phyloP scores from a whole-genome alignment of 306 rosid species.

The Cicer chorassanicum region DNA sequence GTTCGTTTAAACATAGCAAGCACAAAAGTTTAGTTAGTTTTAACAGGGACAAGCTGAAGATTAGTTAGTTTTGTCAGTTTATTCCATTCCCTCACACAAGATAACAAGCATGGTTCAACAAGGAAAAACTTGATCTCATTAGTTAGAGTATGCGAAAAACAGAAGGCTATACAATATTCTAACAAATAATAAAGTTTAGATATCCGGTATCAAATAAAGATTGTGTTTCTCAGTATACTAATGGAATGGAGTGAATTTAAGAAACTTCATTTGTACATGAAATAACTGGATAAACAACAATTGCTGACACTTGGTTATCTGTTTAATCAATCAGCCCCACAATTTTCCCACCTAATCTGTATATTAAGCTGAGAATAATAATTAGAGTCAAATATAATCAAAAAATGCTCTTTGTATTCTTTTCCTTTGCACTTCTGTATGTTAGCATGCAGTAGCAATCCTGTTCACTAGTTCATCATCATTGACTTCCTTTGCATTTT shows the following conservation, averaged over 20 bases:
- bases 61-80: neutral
- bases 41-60: neutral
- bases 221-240: conserved; percentile 9
- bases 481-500: neutral
- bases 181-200: neutral
- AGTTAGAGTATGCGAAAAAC: neutral
- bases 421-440: conserved; percentile 17
- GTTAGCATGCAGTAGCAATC: conserved; percentile 4
- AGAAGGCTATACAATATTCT: neutral
- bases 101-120: conserved; percentile 13
- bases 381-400: neutral
- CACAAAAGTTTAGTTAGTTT: too few relatives aligned
- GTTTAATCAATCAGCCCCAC: conserved; percentile 18
- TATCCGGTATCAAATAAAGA: conserved; percentile 18
- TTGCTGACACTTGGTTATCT: neutral
- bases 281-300: conserved; percentile 17
- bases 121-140: conserved; percentile 10
- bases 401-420: conserved; percentile 13
- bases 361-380: neutral
- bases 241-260: neutral
- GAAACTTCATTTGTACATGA: conserved; percentile 8
- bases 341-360: conserved; percentile 9
- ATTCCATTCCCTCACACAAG: conserved; percentile 9
- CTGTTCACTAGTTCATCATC: neutral
- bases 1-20: neutral